These are phyloP conservation scores for Pestalotiopsis sp. DNA, from an alignment of 2,329 filamentous ascomycete species.

Conservation along the genomic window DNA sequence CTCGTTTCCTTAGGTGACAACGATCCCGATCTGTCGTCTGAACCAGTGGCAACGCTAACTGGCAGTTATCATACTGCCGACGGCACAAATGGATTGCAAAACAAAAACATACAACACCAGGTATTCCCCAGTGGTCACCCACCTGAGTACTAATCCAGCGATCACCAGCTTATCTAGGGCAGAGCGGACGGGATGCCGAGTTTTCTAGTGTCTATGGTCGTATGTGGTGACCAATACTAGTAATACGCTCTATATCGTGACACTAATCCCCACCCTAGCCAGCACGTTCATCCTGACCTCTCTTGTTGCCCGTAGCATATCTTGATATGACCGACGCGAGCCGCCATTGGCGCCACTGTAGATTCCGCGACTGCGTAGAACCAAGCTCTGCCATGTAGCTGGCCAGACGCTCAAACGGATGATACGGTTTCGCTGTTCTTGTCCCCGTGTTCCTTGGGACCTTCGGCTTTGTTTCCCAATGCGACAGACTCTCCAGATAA, in stretches of 20 bases:
- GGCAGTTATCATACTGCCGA: too few relatives aligned
- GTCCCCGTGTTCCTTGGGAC: not conserved
- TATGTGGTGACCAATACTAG: too few relatives aligned
- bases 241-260: not conserved
- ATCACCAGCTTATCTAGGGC: too few relatives aligned
- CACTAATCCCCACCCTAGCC: not conserved
- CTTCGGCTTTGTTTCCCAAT: not conserved
- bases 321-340: not conserved
- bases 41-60: too few relatives aligned
- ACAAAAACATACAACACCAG: too few relatives aligned
- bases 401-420: not conserved
- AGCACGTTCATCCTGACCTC: not conserved
- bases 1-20: too few relatives aligned
- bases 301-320: not conserved
- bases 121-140: too few relatives aligned
- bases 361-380: not conserved
- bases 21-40: too few relatives aligned
- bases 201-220: too few relatives aligned
- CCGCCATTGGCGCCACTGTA: not conserved
- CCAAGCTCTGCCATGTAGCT: not conserved
- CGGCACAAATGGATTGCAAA: too few relatives aligned
- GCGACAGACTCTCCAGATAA: conserved; percentile 13
- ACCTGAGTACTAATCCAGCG: too few relatives aligned
- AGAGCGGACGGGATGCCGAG: too few relatives aligned
- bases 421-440: not conserved